Evolutionary conservation across 1,139 yeast genomes (phyloP).

Genomic region (Saccharomyces hybrid): DNA sequence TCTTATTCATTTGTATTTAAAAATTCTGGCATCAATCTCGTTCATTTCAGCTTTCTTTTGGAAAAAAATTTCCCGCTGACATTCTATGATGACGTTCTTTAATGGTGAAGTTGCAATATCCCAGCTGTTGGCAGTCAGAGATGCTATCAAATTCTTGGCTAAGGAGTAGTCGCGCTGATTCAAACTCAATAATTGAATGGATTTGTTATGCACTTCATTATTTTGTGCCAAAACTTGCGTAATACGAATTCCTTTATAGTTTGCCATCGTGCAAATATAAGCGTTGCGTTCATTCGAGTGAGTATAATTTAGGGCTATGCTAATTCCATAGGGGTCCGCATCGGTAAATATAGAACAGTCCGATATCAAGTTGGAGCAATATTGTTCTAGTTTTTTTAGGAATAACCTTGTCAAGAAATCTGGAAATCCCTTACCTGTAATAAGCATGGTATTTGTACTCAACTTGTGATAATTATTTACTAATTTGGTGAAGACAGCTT

Average conservation of each 20-base stretch:
- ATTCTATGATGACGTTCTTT: constrained; percentile 13
- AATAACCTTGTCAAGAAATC: constrained; percentile 29
- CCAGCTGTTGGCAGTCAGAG: not conserved
- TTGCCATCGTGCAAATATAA: constrained; percentile 12
- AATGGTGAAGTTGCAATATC: not conserved
- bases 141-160: constrained; percentile 10
- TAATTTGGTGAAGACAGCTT: constrained; percentile 27
- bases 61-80: constrained; percentile 32
- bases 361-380: constrained; percentile 2
- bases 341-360: constrained; percentile 25
- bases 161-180: constrained; percentile 9
- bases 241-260: constrained; percentile 20
- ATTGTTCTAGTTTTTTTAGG: constrained; percentile 14
- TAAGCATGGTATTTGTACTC: constrained; percentile 14
- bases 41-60: constrained; percentile 34
- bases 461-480: constrained; percentile 5
- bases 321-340: constrained; percentile 34
- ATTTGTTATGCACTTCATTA: constrained; percentile 3
- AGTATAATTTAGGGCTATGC: constrained; percentile 29
- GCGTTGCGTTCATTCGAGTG: constrained; percentile 4
- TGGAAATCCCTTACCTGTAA: constrained; percentile 36
- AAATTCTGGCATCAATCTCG: constrained; percentile 7
- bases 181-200: constrained; percentile 12
- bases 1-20: constrained; percentile 1
- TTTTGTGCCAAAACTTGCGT: constrained; percentile 11